These are phyloP conservation scores for Nigrograna mackinnonii DNA, from an alignment of 2,329 filamentous ascomycete genomes.

Conservation along the genomic window DNA sequence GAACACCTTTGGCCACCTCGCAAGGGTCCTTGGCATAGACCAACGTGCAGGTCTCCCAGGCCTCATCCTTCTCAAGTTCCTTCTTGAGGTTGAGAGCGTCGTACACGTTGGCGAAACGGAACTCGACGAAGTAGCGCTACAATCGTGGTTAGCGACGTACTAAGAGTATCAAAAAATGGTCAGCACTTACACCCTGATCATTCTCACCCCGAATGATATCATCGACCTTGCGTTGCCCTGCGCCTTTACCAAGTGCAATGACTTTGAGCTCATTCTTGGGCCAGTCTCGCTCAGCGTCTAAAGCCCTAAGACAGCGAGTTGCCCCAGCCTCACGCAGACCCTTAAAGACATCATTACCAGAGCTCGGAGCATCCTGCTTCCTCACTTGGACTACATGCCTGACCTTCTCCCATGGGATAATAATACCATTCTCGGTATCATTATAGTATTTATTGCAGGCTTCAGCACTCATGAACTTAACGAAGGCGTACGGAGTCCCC, in stretches of 20 bases:
- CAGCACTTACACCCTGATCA: slow-evolving; percentile 42
- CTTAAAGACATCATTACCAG: slow-evolving; percentile 45
- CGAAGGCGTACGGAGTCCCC: slow-evolving; percentile 24
- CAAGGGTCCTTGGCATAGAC: slow-evolving; percentile 49
- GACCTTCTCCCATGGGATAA: slow-evolving; percentile 17
- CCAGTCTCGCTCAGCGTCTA: slow-evolving; percentile 46
- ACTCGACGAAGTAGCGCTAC: slow-evolving; percentile 49
- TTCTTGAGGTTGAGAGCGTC: slow-evolving; percentile 51
- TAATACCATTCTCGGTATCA: slow-evolving; percentile 39
- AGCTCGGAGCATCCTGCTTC: slow-evolving; percentile 24
- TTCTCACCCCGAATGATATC: slow-evolving; percentile 47
- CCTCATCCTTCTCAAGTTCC: slow-evolving; percentile 41
- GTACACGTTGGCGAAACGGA: slow-evolving; percentile 52
- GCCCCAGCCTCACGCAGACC: slow-evolving; percentile 44
- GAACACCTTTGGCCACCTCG: slow-evolving; percentile 28
- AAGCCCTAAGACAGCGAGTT: slow-evolving; percentile 51
- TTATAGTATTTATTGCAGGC: slow-evolving; percentile 35
- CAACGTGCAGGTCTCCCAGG: slow-evolving; percentile 52
- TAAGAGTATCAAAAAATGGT: slow-evolving; percentile 10
- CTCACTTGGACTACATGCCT: slow-evolving; percentile 32
- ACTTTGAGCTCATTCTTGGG: slow-evolving; percentile 39
- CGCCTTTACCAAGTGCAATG: slow-evolving; percentile 40
- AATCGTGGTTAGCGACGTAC: too few species aligned
- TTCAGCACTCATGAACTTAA: slow-evolving; percentile 38
- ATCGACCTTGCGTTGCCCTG: slow-evolving; percentile 47